Evolutionary conservation across 2,329 filamentous ascomycete species (phyloP).

Genomic region (Neopestalotiopsis rosae): DNA sequence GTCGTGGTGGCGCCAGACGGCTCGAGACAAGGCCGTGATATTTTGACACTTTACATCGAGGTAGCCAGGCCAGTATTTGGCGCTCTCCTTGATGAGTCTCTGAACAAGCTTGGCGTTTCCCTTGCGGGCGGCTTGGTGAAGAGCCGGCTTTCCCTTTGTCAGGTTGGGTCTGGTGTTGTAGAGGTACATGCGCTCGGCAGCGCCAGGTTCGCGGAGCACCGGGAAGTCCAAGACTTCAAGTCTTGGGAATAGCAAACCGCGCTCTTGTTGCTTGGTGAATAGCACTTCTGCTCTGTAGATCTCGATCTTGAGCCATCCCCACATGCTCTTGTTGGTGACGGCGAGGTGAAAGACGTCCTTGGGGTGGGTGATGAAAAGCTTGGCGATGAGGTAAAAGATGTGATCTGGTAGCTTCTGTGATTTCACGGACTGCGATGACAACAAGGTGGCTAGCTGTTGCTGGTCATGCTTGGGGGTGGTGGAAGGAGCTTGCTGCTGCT

Average conservation of each 20-base stretch:
- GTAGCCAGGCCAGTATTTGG: constrained; percentile 4
- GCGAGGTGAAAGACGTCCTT: constrained; percentile 2
- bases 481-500: too few relatives aligned
- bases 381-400: background rate
- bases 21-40: background rate
- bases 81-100: background rate
- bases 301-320: background rate
- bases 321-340: background rate
- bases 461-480: too few relatives aligned
- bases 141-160: background rate
- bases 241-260: too few relatives aligned
- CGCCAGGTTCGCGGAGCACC: background rate
- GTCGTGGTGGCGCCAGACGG: background rate
- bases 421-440: background rate
- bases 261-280: background rate
- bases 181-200: background rate
- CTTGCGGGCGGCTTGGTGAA: background rate
- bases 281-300: constrained; percentile 4
- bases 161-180: constrained; percentile 1
- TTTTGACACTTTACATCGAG: constrained; percentile 2
- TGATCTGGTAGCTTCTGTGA: background rate
- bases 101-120: background rate
- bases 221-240: too few relatives aligned
- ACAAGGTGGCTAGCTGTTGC: background rate
- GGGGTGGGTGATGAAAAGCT: background rate